phyloP scores from a whole-genome alignment of 2,329 filamentous ascomycete genomes.

The Scolecobasidium constrictum region DNA sequence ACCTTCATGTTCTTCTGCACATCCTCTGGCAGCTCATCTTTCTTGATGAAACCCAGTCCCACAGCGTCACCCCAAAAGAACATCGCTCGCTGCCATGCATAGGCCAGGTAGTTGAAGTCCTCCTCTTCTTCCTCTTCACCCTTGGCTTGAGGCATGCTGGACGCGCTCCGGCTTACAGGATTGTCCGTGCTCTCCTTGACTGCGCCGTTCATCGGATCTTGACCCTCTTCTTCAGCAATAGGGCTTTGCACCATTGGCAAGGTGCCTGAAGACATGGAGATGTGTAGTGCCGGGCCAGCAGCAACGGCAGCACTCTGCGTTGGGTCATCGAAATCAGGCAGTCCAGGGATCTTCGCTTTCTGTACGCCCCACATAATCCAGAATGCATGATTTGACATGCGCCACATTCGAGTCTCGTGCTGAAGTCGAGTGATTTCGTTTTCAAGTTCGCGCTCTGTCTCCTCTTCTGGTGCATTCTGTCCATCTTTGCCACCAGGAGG shows the following conservation, averaged over 20 bases:
- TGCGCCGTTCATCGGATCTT: slow-evolving; percentile 12
- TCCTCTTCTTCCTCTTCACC: slow-evolving; percentile 38
- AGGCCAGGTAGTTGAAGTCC: slow-evolving; percentile 87
- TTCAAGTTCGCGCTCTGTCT: slow-evolving; percentile 54
- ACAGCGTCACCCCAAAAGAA: slow-evolving; percentile 94
- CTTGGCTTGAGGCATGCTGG: slow-evolving; percentile 9
- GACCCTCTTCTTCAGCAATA: slow-evolving; percentile 8
- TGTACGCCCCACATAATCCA: slow-evolving; percentile 97
- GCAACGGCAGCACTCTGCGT: slow-evolving; percentile 8
- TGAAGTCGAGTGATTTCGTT: slow-evolving; percentile 58
- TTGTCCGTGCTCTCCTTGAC: slow-evolving; percentile 9
- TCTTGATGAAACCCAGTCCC: slow-evolving; percentile 59
- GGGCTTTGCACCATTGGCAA: background rate
- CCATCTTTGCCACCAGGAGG: slow-evolving; percentile 22
- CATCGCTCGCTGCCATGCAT: slow-evolving; percentile 79
- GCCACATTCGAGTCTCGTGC: slow-evolving; percentile 74
- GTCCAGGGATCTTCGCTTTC: slow-evolving; percentile 74
- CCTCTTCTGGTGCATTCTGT: slow-evolving; percentile 31
- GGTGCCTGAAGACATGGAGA: background rate
- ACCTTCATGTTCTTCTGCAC: slow-evolving; percentile 56
- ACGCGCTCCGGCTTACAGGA: background rate
- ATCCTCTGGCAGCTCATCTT: slow-evolving; percentile 65
- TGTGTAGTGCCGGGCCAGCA: background rate
- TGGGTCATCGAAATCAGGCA: slow-evolving; percentile 41
- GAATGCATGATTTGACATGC: slow-evolving; percentile 73